Evolutionary conservation across 1,139 yeast species (phyloP).

Genomic region (Yamadazyma kanchanaburiensis): DNA sequence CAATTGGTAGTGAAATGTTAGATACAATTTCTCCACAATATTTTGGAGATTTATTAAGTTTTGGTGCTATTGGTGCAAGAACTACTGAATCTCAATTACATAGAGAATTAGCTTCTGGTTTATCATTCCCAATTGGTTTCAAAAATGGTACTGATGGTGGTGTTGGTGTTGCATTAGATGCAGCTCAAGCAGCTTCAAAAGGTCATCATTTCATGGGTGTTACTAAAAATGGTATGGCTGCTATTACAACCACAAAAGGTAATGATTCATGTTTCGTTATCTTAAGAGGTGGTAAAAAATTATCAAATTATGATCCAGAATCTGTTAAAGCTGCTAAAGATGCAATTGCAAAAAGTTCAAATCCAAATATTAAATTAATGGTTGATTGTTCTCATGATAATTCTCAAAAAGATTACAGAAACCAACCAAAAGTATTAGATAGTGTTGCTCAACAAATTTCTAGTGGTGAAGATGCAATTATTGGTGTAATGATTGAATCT

Average conservation of each 20-base stretch:
- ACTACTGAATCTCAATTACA: constrained; percentile 96
- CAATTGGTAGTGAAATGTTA: constrained; percentile 96
- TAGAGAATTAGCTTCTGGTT: constrained; percentile 92
- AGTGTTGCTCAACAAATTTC: constrained; percentile 80
- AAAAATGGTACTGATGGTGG: constrained; percentile 97
- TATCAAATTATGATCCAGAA: constrained; percentile 83
- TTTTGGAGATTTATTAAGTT: constrained; percentile 81
- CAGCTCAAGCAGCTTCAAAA: constrained; percentile 86
- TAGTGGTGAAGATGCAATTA: constrained; percentile 71
- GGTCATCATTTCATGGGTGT: constrained; percentile 94
- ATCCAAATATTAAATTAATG: constrained; percentile 58
- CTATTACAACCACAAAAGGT: constrained; percentile 94
- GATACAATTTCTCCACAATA: constrained; percentile 97
- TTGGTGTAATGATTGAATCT: constrained; percentile 96
- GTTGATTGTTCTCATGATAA: constrained; percentile 98
- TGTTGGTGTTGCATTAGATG: constrained; percentile 88
- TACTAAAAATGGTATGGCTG: constrained; percentile 85
- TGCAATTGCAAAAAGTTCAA: constrained; percentile 38
- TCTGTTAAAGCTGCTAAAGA: constrained; percentile 75
- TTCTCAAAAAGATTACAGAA: constrained; percentile 88
- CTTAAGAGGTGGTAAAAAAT: constrained; percentile 90
- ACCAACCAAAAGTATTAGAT: constrained; percentile 85
- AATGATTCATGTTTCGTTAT: constrained; percentile 88
- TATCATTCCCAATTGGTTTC: constrained; percentile 96
- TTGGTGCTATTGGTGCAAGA: constrained; percentile 98